Percentiles rank a stretch among this genome's conserved stretches.
phyloP scores from a whole-genome alignment of 2,329 filamentous ascomycete species.

The Penicillium corylophilum region DNA sequence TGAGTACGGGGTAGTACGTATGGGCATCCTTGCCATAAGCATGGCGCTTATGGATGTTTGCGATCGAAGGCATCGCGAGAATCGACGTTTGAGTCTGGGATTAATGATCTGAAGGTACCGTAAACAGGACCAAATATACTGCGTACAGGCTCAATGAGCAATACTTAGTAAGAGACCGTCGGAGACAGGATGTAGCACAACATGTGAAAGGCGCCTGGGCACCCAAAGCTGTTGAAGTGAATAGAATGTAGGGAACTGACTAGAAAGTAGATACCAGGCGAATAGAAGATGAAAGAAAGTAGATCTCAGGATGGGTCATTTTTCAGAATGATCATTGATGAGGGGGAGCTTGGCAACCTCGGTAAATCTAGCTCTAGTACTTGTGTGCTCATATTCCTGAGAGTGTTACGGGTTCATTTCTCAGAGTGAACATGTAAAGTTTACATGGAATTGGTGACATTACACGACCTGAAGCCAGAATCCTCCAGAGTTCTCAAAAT shows the following conservation, averaged over 20 bases:
- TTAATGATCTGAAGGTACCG: neutral
- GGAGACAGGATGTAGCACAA: neutral
- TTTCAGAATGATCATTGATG: neutral
- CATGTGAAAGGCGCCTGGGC: conserved; percentile 2
- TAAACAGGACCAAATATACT: neutral
- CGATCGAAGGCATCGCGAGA: conserved; percentile 27
- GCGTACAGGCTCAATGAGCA: too few relatives aligned
- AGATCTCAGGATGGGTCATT: neutral
- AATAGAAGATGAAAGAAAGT: neutral
- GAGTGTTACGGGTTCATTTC: neutral
- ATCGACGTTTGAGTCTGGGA: neutral
- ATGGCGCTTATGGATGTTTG: conserved; percentile 41
- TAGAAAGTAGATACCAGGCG: neutral
- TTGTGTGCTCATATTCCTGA: neutral
- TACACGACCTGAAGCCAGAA: neutral
- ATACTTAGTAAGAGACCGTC: neutral
- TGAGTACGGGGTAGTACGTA: conserved; percentile 52
- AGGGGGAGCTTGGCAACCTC: conserved; percentile 11
- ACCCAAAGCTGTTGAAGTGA: neutral
- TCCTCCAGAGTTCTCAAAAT: neutral
- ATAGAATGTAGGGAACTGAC: neutral
- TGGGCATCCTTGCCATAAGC: conserved; percentile 40
- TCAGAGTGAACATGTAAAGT: neutral
- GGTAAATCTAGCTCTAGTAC: neutral
- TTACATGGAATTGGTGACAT: neutral